phyloP scores from a whole-genome alignment of 306 rosid species.

The Calophaca sinica region DNA sequence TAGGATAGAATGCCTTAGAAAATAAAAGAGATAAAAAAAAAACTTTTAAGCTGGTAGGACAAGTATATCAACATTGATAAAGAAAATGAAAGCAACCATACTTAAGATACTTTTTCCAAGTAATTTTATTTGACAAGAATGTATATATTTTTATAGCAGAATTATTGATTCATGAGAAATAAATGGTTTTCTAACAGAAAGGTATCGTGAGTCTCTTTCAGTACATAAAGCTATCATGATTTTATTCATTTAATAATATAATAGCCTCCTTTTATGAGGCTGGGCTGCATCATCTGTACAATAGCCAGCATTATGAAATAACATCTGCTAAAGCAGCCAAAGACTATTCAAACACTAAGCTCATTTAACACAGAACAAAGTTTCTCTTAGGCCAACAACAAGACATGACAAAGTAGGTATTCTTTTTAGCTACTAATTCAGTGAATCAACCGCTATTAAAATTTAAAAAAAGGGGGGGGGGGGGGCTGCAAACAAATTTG shows the following conservation, averaged over 20 bases:
- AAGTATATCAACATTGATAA: neutral
- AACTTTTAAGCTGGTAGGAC: neutral
- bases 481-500: slow-evolving; percentile 1
- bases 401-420: slow-evolving; percentile 10
- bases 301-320: slow-evolving; percentile 28
- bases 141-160: slow-evolving; percentile 9
- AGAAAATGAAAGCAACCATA: too few species aligned
- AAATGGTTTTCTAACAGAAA: slow-evolving; percentile 1
- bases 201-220: slow-evolving; percentile 4
- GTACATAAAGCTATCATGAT: slow-evolving; percentile 1
- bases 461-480: neutral
- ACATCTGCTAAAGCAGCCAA: slow-evolving; percentile 1
- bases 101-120: neutral
- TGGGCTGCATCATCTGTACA: neutral
- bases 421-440: slow-evolving; percentile 1
- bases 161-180: slow-evolving; percentile 30
- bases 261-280: neutral
- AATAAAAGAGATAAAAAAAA: neutral
- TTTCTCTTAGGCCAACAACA: slow-evolving; percentile 24
- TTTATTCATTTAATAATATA: neutral
- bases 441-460: slow-evolving; percentile 26
- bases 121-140: slow-evolving; percentile 25
- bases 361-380: slow-evolving; percentile 10
- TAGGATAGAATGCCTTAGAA: neutral
- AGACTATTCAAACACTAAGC: slow-evolving; percentile 38